phyloP scores from a whole-genome alignment of 2,329 filamentous ascomycete genomes.

The Trichoderma harzianum region DNA sequence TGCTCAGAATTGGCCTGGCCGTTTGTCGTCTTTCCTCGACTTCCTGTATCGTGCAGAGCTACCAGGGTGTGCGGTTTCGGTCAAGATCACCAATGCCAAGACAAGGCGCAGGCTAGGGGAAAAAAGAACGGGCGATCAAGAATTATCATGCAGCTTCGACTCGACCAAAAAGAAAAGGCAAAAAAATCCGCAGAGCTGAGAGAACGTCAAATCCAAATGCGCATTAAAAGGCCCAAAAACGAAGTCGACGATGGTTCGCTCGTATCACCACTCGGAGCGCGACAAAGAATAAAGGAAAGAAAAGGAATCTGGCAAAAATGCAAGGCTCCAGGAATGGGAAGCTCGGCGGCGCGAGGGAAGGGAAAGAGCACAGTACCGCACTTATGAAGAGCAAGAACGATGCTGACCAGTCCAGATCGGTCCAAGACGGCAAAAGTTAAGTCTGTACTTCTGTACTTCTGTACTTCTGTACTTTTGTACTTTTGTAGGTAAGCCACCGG shows the following conservation, averaged over 20 bases:
- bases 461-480: no score
- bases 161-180: background rate
- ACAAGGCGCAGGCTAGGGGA: background rate
- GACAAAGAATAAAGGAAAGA: background rate
- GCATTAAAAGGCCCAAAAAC: background rate
- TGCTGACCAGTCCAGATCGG: slow-evolving; percentile 2
- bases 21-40: background rate
- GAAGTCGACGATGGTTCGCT: background rate
- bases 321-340: background rate
- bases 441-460: background rate
- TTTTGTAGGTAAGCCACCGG: background rate
- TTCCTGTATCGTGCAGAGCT: background rate
- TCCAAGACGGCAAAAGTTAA: background rate
- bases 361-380: background rate
- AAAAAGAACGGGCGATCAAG: background rate
- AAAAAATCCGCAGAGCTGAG: background rate
- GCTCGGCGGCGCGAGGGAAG: background rate
- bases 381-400: background rate
- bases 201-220: background rate
- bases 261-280: background rate
- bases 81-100: slow-evolving; percentile 6
- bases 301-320: slow-evolving; percentile 2
- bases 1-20: background rate
- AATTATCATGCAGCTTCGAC: background rate
- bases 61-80: background rate